Evolutionary conservation across 352 stramenopile species (phyloP), one percentile per base, ranked within the genome.

Genomic region (Phytopythium oedochilum): DNA sequence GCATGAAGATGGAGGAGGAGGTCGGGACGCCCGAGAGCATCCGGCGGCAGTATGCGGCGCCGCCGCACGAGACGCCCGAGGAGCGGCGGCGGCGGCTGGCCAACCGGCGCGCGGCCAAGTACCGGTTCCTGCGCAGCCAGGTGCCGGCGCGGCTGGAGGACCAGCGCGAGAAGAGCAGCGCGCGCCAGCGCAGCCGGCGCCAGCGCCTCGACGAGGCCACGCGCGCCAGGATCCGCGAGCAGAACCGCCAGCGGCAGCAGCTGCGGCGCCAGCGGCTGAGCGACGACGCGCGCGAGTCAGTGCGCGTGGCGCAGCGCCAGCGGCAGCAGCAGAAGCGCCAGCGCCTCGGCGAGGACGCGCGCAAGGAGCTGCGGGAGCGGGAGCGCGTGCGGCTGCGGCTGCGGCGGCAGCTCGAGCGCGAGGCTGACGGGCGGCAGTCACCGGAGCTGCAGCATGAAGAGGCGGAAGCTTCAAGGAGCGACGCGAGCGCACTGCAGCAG

Each of bases 91-190:
- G 66, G 34, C 76, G 81, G 0, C 66, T 89, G 20, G 60, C 71
- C 14, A 92, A 76, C 66, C 71, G 70, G 25, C 75, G 81, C 12
- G 78, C 81, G 0, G 78, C 81, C 45, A 92, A 92, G 67, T 88
- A 89, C 45, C 74, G 81, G 9, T 70, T 77, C 53, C 83, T 77
- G 42, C 62, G 55, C 31, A 65, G 60, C 0, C 35, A 70, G 9
- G 42, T 26, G 17, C 50, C 42, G 0, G 51, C 51, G 20, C 47
- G 60, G 2, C 28, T 38, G 18, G 65, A 61, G 12, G 61, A 60
- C 26, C 78, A 79, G 51, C 67, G 76, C 5, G 64, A 82, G 53
- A 66, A 77, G 50, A 79, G 72, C 57, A 68, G 61, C 20, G 60
- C 44, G 12, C 60, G 72, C 9, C 78, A 89, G 53, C 76, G 74